Evolutionary conservation across 495 filamentous ascomycete genomes (phyloP), one percentile per base, ranked within the genome.

Genomic region (Penicillium alfredii): DNA sequence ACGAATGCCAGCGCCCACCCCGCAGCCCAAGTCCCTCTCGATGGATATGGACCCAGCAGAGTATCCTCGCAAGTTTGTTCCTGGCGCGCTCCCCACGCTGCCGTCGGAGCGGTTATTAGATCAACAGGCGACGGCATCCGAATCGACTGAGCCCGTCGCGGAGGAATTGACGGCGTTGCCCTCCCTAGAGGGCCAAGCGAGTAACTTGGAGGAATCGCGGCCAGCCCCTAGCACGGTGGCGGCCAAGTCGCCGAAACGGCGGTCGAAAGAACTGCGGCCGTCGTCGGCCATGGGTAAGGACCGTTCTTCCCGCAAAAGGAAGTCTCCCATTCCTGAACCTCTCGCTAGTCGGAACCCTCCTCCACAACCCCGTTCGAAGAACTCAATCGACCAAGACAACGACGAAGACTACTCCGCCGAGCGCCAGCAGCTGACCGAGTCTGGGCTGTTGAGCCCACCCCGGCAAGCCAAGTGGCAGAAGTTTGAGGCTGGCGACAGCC

Each of bases 51-150:
- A 60, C 14, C 68, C 66, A 20, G 50, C 37, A 11, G 46, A 35
- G 6, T 64, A 71, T 45, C 61, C 61, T 15, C 46, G 58, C 20
- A 63, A 60, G 30, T 80, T 80, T 37, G 60, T 72, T 6, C 74
- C 72, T 2, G 76, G 76, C 4, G 66, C 66, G 37, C 59, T 83
- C 10, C 66, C 77, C 11, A 72, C 72, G 10, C 50, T 83, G 10
- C 78, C 77, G 4, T 81, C 78, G 9, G 79, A 81, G 53, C 58
- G 76, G 20, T 47, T 79, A 4, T 50, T 78, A 1, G 56, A 64
- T 40, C 45, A 55, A 33, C 56, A 60, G 33, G 47, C 47, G 15
- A 15, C 28, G 14, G 38, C 35, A 25, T 11, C 33, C 8, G 29
- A 35, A 24, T 39, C 42, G 2, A 35, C 51, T 1, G 26, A 37